Base-by-base conservation (phyloP, 179 eudicot genomes). In the Carnegiea gigantea region DNA sequence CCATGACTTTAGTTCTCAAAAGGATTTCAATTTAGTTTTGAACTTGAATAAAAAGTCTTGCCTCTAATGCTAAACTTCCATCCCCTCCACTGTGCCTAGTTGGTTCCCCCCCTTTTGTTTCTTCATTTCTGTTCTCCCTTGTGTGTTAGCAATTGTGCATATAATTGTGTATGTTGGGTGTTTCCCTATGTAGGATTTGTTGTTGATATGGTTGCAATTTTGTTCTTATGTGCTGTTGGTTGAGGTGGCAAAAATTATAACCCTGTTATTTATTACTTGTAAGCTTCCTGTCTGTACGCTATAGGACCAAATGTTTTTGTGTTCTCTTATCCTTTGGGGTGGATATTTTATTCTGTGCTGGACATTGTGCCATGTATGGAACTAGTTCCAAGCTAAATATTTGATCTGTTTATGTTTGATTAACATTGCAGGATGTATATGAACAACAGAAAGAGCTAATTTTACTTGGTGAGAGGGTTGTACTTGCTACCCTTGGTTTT, bases 371-470 rank as follows among this genome's bases (percentile, higher is more conserved):
- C n/a, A 72, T 26, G 17, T 51, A n/a, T 73, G 76, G 28, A 68
- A 70, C 73, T 75, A 17, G 18, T 38, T 53, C 14, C n/a, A 18
- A 57, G 57, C n/a, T 57, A 51, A 24, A 36, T 77, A 18, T 78
- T 70, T 78, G 77, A 84, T 81, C 54, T 64, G 21, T 70, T 26
- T 74, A 73, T 60, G 77, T 78, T 67, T 46, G 24, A 75, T 57
- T 77, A 82, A 40, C 68, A 44, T 57, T 90, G 88, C 93, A 96
- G 99, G 99, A 94, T 54, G 96, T 94, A 9, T 94, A 94, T 80
- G 97, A 96, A 86, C 95, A 92, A 82, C 99, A 96, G 80, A 96
- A 96, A 83, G 99, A 96, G 84, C 90, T 94, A 60, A 90, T 96
- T 83, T 88, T 96, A 70, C 71, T 92, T 68, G 97, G 90, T 12